These are phyloP conservation scores for Quercus parvula DNA, from an alignment of 306 rosid genomes.

Conservation along the genomic window DNA sequence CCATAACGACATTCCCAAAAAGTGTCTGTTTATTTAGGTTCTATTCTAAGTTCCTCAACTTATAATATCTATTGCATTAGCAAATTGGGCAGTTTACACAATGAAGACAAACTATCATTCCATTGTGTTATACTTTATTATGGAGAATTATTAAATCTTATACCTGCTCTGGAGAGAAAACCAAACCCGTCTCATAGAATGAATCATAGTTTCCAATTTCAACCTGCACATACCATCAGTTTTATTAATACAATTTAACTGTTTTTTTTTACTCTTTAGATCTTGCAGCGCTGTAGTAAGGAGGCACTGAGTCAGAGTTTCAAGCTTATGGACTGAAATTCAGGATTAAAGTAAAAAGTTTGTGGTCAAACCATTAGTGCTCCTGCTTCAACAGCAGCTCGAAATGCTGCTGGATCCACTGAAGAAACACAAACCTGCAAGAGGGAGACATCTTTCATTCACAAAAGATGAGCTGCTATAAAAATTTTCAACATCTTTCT, in stretches of 20 bases:
- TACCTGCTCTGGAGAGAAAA: constrained; percentile 89
- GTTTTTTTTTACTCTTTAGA: background rate
- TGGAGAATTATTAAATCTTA: constrained; percentile 1
- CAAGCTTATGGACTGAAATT: background rate
- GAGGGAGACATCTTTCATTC: constrained; percentile 4
- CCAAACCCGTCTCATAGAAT: constrained; percentile 70
- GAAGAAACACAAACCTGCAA: constrained; percentile 95
- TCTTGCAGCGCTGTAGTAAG: background rate
- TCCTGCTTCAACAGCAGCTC: constrained; percentile 86
- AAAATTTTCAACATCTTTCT: background rate
- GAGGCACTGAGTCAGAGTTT: background rate
- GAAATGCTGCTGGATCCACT: constrained; percentile 70
- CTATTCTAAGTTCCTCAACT: background rate
- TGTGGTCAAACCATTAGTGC: constrained; percentile 67
- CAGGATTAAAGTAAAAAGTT: constrained; percentile 17
- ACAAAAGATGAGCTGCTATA: background rate
- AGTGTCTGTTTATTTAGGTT: background rate
- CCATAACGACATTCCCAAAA: no score
- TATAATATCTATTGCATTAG: background rate
- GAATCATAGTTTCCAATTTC: constrained; percentile 97
- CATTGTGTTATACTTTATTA: background rate
- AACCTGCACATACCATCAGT: constrained; percentile 48
- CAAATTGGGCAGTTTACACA: background rate
- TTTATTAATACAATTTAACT: constrained; percentile 1
- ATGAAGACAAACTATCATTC: background rate